Evolutionary conservation across 768 basidiomycete species (phyloP).

Genomic region (Hygrophoropsis aurantiaca): DNA sequence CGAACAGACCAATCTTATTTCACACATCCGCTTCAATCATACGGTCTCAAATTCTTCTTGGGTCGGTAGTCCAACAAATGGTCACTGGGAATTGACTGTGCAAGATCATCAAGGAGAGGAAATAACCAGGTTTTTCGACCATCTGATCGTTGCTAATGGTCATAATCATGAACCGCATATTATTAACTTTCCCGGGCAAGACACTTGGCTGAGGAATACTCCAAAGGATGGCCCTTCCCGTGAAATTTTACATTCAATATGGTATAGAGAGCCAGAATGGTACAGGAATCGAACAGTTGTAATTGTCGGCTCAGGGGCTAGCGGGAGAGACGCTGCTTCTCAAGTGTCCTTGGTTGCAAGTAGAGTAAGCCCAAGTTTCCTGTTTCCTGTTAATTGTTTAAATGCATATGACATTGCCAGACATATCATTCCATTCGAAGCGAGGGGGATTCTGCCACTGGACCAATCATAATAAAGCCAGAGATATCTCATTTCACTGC

Average conservation of each 20-base stretch:
- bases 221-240: constrained; percentile 23
- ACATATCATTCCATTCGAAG: constrained; percentile 39
- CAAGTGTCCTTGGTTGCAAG: constrained; percentile 41
- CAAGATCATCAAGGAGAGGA: constrained; percentile 16
- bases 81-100: constrained; percentile 46
- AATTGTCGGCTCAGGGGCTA: constrained; percentile 48
- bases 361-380: constrained; percentile 33
- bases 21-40: constrained; percentile 43
- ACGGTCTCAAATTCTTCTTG: constrained; percentile 43
- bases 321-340: constrained; percentile 46
- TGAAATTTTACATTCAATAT: constrained; percentile 52
- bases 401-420: constrained; percentile 11
- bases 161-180: constrained; percentile 53
- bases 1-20: constrained; percentile 34
- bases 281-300: constrained; percentile 46
- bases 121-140: constrained; percentile 40
- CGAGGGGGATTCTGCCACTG: constrained; percentile 12
- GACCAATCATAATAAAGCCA: constrained; percentile 34
- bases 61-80: constrained; percentile 37
- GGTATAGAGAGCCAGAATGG: constrained; percentile 46
- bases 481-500: constrained; percentile 50
- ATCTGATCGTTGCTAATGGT: constrained; percentile 56
- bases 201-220: constrained; percentile 43
- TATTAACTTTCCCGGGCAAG: constrained; percentile 45
- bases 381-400: not conserved